Conservation (phyloP, 352 stramenopile genomes). For the Elongisporangium anandrum region DNA sequence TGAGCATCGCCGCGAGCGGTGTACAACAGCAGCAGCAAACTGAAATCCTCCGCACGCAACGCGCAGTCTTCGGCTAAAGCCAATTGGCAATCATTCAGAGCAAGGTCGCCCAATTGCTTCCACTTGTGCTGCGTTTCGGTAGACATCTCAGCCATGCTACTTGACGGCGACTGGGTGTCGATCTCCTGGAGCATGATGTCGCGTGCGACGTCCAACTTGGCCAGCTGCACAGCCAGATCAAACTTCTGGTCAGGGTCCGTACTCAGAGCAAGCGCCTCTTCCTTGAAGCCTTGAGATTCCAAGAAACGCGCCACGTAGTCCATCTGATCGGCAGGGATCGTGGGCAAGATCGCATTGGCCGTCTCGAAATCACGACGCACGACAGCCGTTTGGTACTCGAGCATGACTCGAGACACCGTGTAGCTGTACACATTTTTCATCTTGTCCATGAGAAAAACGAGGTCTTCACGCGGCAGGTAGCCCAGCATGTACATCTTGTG, state of each 20-base stretch:
- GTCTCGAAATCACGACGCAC: constrained; percentile 97
- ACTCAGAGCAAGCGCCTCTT: constrained; percentile 92
- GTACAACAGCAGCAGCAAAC: constrained; percentile 96
- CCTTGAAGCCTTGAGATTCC: constrained; percentile 98
- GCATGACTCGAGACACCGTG: constrained; percentile 91
- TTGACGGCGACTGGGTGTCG: constrained; percentile 37
- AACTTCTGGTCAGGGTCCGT: constrained; percentile 98
- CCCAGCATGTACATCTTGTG: constrained; percentile 97
- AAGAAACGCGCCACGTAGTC: constrained; percentile 92
- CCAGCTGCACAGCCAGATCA: constrained; percentile 96
- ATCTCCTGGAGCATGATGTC: constrained; percentile 92
- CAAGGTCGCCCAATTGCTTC: constrained; percentile 95
- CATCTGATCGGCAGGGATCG: constrained; percentile 90
- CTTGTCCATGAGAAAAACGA: constrained; percentile 99
- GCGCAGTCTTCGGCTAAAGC: constrained; percentile 94
- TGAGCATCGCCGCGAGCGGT: constrained; percentile 92
- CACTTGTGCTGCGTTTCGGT: constrained; percentile 97
- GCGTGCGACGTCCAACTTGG: constrained; percentile 93
- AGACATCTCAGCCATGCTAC: constrained; percentile 73
- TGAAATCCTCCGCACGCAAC: constrained; percentile 94
- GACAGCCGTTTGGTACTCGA: constrained; percentile 99
- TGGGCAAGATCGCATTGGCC: constrained; percentile 95
- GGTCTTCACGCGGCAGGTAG: constrained; percentile 98
- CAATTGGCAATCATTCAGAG: constrained; percentile 92
- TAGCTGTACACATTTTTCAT: constrained; percentile 91